Evolutionary conservation across 2,329 filamentous ascomycete genomes (phyloP).

Genomic region (Diaporthe citriasiana): DNA sequence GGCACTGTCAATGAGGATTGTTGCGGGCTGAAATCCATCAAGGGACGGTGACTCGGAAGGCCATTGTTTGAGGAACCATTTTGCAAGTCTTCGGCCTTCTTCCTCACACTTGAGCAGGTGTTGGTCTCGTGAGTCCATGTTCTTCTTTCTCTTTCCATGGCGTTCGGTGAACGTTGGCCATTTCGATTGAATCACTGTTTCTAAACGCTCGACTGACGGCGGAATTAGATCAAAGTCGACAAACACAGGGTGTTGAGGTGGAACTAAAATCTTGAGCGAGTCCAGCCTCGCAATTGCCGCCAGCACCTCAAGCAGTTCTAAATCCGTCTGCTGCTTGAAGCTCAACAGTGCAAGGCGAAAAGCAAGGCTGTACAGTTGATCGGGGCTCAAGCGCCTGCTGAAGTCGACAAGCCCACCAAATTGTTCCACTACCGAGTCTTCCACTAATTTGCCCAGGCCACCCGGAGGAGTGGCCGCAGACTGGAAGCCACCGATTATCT

Average conservation of each 20-base stretch:
- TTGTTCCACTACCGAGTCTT: conserved; percentile 31
- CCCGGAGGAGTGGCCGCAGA: background rate
- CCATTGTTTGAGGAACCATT: conserved; percentile 60
- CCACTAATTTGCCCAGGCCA: background rate
- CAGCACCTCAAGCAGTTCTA: conserved; percentile 3
- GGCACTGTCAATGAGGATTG: conserved; percentile 53
- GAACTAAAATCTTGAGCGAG: background rate
- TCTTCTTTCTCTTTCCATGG: background rate
- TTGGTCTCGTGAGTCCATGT: background rate
- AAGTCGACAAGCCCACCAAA: conserved; percentile 32
- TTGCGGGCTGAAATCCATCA: conserved; percentile 45
- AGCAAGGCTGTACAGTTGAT: conserved; percentile 6
- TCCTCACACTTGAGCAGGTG: conserved; percentile 1
- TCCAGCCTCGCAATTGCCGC: conserved; percentile 25
- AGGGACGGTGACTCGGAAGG: conserved; percentile 55
- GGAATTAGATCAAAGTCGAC: conserved; percentile 11
- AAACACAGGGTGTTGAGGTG: conserved; percentile 25
- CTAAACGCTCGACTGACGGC: background rate
- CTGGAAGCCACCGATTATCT: conserved; percentile 30
- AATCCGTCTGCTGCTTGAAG: conserved; percentile 1
- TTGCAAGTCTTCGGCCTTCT: conserved; percentile 50
- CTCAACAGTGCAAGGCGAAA: conserved; percentile 17
- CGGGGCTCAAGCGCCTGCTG: background rate
- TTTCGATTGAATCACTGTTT: background rate
- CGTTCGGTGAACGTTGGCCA: conserved; percentile 6